These are phyloP conservation scores for Fusarium mangiferae DNA, from an alignment of 2,329 filamentous ascomycete genomes.

Conservation along the genomic window DNA sequence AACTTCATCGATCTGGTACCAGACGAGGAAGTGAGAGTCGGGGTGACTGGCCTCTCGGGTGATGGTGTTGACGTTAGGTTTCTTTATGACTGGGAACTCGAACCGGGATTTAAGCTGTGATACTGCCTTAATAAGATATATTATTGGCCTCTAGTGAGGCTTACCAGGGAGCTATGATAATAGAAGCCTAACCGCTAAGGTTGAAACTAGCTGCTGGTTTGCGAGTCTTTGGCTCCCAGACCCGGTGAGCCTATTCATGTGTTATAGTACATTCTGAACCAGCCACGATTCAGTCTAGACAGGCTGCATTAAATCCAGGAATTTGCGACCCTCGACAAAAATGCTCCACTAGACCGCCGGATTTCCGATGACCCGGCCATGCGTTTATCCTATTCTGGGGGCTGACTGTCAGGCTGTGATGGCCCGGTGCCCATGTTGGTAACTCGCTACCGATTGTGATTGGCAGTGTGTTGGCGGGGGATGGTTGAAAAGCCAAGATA, in stretches of 20 bases:
- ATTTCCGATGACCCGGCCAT: too few species aligned
- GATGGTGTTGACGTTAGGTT: neutral
- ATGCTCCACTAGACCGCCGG: too few species aligned
- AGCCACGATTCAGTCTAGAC: neutral
- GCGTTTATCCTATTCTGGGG: too few species aligned
- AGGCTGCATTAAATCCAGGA: fast-evolving
- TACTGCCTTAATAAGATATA: fast-evolving
- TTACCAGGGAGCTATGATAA: fast-evolving
- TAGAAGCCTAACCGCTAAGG: fast-evolving
- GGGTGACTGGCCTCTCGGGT: fast-evolving
- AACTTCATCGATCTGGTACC: neutral
- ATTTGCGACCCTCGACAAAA: too few species aligned
- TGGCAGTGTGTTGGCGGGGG: too few species aligned
- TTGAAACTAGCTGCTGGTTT: fast-evolving
- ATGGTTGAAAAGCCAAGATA: too few species aligned
- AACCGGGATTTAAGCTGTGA: neutral
- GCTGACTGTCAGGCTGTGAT: too few species aligned
- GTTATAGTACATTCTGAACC: fast-evolving
- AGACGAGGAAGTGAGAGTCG: neutral
- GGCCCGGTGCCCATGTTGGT: too few species aligned
- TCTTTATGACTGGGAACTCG: conserved; percentile 7
- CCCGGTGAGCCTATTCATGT: fast-evolving
- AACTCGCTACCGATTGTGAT: too few species aligned
- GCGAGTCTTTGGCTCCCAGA: neutral
- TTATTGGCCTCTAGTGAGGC: fast-evolving